Evolutionary conservation across 2,329 filamentous ascomycete species (phyloP), one percentile per base, ranked within the genome.

Genomic region (Chrysoporthe austroafricana): DNA sequence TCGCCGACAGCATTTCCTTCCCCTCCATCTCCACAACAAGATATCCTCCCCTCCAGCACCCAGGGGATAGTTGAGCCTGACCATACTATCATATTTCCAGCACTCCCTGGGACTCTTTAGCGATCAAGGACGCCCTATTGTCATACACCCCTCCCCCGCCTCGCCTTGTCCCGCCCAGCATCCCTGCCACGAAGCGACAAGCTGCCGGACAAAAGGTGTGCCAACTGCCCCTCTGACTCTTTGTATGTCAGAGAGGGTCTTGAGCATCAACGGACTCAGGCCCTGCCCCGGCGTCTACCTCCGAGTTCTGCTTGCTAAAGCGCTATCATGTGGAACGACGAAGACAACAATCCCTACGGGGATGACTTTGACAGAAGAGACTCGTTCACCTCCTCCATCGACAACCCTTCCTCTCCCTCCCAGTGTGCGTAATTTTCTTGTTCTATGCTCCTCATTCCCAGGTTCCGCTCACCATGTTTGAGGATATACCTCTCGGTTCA

Each of bases 311-410:
- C 36, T 34, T 32, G 26, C n/a, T 54, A 14, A 70, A 59, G 56
- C 1, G 32, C 64, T 78, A 86, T 74, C 73, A 98, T 98, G 95
- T 98, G 95, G 95, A 96, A 97, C 86, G 94, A 98, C 84, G 95
- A 98, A 82, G 93, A 98, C 77, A 98, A 98, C 82, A 98, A 98
- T 79, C 95, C 95, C 5, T 97, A 98, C 77, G 94, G 94, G 72
- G 88, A 85, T 75, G 95, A 93, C 79, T 97, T 97, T 82, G 92
- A 96, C 79, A 91, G 92, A 74, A 89, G 92, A 74, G 92, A 96
- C 79, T 92, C 92, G 70, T 88, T 91, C 77, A 85, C 88, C 58
- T 93, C 90, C 39, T 90, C 90, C 43, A 82, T 84, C 56, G 84
- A 84, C 26, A 88, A 91, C 76, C 88, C 90, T 32, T 82, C 88